These are phyloP conservation scores for Aschersonia sp. DNA, from an alignment of 2,329 filamentous ascomycete species.

Conservation along the genomic window DNA sequence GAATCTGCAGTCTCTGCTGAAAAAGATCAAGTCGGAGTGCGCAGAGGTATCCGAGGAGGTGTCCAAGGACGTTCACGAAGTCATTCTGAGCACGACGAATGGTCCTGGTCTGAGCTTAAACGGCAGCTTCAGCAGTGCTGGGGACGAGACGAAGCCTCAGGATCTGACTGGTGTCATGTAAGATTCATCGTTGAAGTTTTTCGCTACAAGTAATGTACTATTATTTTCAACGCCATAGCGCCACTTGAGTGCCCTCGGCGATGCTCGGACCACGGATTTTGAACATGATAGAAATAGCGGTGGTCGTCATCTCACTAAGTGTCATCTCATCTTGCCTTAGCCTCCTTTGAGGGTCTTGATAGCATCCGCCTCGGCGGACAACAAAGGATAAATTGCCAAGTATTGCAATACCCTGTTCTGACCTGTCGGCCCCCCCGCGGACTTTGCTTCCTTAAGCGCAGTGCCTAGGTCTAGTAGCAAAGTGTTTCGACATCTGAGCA, in stretches of 20 bases:
- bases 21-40: slow-evolving; percentile 66
- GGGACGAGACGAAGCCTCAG: slow-evolving; percentile 38
- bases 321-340: slow-evolving; percentile 8
- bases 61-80: slow-evolving; percentile 35
- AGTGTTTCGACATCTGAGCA: slow-evolving; percentile 39
- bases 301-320: not conserved
- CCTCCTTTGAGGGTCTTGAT: slow-evolving; percentile 30
- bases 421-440: slow-evolving; percentile 22
- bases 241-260: too few species aligned
- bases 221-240: too few species aligned
- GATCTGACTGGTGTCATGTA: slow-evolving; percentile 41
- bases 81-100: slow-evolving; percentile 76
- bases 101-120: slow-evolving; percentile 77
- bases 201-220: not conserved
- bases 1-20: slow-evolving; percentile 70
- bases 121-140: slow-evolving; percentile 55
- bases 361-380: slow-evolving; percentile 38
- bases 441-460: slow-evolving; percentile 29
- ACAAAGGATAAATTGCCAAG: slow-evolving; percentile 35
- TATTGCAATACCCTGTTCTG: slow-evolving; percentile 34
- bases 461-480: slow-evolving; percentile 39
- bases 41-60: slow-evolving; percentile 45
- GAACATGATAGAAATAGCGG: too few species aligned
- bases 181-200: slow-evolving; percentile 4
- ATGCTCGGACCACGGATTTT: too few species aligned